Percentiles rank a stretch among this genome's conserved stretches.
Evolutionary conservation across 108 stramenopile species (phyloP).

Genomic region (Aurantiochytrium sp.): DNA sequence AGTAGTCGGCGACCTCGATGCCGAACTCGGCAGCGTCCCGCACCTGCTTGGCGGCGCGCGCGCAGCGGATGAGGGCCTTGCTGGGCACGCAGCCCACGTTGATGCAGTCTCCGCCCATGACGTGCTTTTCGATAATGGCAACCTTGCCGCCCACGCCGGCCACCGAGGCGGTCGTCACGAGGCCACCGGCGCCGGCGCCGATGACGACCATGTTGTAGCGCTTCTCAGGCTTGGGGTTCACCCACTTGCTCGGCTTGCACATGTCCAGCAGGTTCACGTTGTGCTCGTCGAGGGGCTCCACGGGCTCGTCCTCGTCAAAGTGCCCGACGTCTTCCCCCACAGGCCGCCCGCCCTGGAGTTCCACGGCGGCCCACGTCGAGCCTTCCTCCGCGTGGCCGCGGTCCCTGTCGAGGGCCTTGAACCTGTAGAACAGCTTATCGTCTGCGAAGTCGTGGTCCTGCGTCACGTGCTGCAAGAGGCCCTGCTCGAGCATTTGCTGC

Average conservation of each 20-base stretch:
- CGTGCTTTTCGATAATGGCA: constrained; percentile 74
- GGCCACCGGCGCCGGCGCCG: constrained; percentile 73
- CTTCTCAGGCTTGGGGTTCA: constrained; percentile 48
- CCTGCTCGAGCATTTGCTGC: constrained; percentile 36
- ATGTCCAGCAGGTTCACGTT: constrained; percentile 63
- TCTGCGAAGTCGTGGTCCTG: constrained; percentile 57
- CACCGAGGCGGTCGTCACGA: constrained; percentile 67
- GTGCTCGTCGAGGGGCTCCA: constrained; percentile 70
- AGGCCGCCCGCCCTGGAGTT: not conserved
- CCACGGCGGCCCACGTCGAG: constrained; percentile 41
- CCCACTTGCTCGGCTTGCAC: constrained; percentile 71
- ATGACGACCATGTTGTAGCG: constrained; percentile 81
- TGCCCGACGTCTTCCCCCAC: not conserved
- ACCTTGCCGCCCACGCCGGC: constrained; percentile 69
- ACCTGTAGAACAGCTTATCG: constrained; percentile 51
- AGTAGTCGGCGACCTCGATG: constrained; percentile 61
- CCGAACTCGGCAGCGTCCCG: constrained; percentile 71
- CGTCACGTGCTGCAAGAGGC: constrained; percentile 41
- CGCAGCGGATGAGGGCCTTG: constrained; percentile 80
- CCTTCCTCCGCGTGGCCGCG: not conserved
- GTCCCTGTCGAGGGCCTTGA: constrained; percentile 38
- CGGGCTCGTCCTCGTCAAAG: constrained; percentile 50
- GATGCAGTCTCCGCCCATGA: constrained; percentile 81
- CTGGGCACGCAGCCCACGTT: constrained; percentile 90
- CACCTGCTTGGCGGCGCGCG: constrained; percentile 54